A percentile compares a stretch with the other conserved stretches of the same genome.
Evolutionary conservation across 2,329 filamentous ascomycete genomes (phyloP).

Genomic region (Orbilia ellipsospora): DNA sequence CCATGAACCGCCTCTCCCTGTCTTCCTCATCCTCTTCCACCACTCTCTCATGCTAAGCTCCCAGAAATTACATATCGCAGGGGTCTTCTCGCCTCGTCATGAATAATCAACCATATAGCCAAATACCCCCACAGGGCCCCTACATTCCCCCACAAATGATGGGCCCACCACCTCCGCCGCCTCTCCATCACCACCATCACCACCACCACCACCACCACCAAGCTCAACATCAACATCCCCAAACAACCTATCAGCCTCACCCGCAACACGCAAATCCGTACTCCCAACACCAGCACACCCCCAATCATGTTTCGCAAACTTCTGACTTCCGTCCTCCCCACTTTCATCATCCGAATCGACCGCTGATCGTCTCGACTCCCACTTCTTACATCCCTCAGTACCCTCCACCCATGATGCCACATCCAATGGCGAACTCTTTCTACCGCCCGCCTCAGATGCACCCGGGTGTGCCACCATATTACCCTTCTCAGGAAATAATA

Average conservation of each 20-base stretch:
- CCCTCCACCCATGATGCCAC: slow-evolving; percentile 25
- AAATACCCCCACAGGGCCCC: slow-evolving; percentile 43
- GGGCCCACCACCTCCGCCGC: slow-evolving; percentile 19
- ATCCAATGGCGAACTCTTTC: slow-evolving; percentile 59
- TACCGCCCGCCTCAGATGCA: slow-evolving; percentile 69
- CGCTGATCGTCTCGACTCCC: slow-evolving; percentile 18
- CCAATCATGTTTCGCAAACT: slow-evolving; percentile 56
- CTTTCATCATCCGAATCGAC: slow-evolving; percentile 61
- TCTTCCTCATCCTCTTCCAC: not conserved
- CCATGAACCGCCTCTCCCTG: not conserved
- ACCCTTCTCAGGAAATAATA: slow-evolving; percentile 27
- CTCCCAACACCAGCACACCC: slow-evolving; percentile 31
- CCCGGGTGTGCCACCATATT: slow-evolving; percentile 32
- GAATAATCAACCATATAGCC: slow-evolving; percentile 43
- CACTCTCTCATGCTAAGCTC: not conserved
- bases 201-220: slow-evolving; percentile 18
- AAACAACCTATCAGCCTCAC: slow-evolving; percentile 26
- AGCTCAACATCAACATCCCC: slow-evolving; percentile 30
- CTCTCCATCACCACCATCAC: not conserved
- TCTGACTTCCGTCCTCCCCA: slow-evolving; percentile 67
- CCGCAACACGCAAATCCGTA: slow-evolving; percentile 34
- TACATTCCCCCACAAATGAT: slow-evolving; percentile 46
- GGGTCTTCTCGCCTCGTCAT: slow-evolving; percentile 21
- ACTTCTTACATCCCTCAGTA: slow-evolving; percentile 28
- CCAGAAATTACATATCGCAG: slow-evolving; percentile 3